Percentiles rank a stretch among this genome's conserved stretches.
Conservation (phyloP, 345 rosid species). For the Anastatica hierochuntica region DNA sequence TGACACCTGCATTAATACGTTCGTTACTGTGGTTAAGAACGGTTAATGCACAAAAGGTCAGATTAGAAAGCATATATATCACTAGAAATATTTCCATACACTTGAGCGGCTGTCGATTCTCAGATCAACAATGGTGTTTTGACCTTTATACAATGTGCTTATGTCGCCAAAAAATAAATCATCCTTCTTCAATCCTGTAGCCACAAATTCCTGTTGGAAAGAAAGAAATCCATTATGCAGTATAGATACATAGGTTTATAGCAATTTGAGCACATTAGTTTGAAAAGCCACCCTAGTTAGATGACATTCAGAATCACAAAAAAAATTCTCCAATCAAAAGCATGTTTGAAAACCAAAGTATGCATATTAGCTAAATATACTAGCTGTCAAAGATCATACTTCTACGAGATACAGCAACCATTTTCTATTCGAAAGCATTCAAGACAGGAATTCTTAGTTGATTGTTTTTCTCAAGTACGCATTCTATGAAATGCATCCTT, state of each 20-base stretch:
- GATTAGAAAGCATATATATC: not conserved
- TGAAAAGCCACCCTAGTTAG: not conserved
- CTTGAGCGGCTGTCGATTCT: slow-evolving; percentile 67
- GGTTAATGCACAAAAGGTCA: not conserved
- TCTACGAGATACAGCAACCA: not conserved
- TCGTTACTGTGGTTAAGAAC: not conserved
- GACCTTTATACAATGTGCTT: slow-evolving; percentile 47
- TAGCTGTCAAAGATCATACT: no score
- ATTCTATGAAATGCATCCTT: not conserved
- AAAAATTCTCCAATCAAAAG: not conserved
- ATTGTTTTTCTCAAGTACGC: not conserved
- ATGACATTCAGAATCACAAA: not conserved
- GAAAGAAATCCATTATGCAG: not conserved
- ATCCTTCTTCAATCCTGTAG: slow-evolving; percentile 62
- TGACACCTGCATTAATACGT: slow-evolving; percentile 36
- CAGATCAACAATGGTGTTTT: slow-evolving; percentile 57
- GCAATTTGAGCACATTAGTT: not conserved
- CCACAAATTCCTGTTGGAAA: slow-evolving; percentile 51
- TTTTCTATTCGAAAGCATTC: not conserved
- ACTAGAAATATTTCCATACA: slow-evolving; percentile 29
- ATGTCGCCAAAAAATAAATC: slow-evolving; percentile 60
- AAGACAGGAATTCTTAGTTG: not conserved
- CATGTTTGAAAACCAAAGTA: not conserved
- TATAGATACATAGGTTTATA: not conserved
- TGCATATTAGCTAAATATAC: not conserved